Evolutionary conservation across 2,329 filamentous ascomycete species (phyloP).

Genomic region (Fonsecaea nubica): DNA sequence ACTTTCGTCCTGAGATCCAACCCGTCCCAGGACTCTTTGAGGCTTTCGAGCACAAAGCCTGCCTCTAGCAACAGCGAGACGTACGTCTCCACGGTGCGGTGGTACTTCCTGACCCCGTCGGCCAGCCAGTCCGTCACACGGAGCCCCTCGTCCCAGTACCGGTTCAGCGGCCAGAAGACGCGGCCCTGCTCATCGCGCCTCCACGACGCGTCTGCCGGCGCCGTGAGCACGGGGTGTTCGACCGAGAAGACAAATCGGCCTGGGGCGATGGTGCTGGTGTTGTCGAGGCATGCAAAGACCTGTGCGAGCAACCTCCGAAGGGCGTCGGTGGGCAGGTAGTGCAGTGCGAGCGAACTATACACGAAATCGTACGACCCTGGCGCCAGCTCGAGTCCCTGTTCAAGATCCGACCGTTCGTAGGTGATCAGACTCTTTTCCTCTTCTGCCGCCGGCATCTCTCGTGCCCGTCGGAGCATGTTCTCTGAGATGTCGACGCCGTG

Average conservation of each 20-base stretch:
- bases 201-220: constrained; percentile 47
- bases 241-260: constrained; percentile 54
- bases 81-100: constrained; percentile 55
- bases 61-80: constrained; percentile 47
- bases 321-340: constrained; percentile 47
- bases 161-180: constrained; percentile 52
- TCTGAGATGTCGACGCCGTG: constrained; percentile 61
- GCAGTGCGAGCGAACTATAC: constrained; percentile 52
- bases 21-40: constrained; percentile 49
- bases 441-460: constrained; percentile 29
- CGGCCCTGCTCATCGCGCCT: constrained; percentile 43
- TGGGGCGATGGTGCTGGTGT: constrained; percentile 32
- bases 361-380: constrained; percentile 46
- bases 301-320: constrained; percentile 45
- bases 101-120: constrained; percentile 54
- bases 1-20: constrained; percentile 44
- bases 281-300: constrained; percentile 45
- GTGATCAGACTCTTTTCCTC: not conserved
- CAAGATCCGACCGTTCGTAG: constrained; percentile 22
- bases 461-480: constrained; percentile 62
- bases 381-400: constrained; percentile 4
- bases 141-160: constrained; percentile 53
- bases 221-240: constrained; percentile 58
- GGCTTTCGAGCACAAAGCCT: constrained; percentile 50
- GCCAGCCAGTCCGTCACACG: constrained; percentile 53